Conservation (phyloP, 176 grass and related monocot species). For the Aegilops sharonensis region DNA sequence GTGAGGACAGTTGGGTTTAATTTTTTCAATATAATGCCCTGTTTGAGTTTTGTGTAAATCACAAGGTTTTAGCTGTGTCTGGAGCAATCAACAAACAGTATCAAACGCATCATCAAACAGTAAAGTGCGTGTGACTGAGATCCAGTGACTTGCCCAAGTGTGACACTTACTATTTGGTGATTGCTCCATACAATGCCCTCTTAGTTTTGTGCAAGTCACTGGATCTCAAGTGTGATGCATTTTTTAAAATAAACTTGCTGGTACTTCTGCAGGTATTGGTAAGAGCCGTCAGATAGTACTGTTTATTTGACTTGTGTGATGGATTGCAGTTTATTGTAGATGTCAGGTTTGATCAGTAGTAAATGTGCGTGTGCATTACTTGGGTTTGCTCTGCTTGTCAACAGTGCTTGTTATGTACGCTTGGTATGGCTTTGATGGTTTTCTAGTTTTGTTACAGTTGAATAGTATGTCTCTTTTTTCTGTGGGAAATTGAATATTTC, state of each 20-base stretch:
- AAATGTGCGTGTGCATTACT: not conserved
- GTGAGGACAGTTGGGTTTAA: not conserved
- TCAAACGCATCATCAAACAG: not conserved
- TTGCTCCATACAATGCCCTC: too few species aligned
- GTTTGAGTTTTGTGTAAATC: not conserved
- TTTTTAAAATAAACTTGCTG: not conserved
- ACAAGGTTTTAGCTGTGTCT: not conserved
- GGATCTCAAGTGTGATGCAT: not conserved
- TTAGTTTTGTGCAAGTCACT: too few species aligned
- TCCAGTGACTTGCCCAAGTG: too few species aligned
- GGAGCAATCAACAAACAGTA: not conserved
- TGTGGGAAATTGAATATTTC: not conserved
- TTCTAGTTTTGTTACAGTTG: not conserved
- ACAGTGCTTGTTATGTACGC: not conserved
- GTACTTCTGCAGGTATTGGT: not conserved
- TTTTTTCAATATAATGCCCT: not conserved
- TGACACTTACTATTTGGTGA: too few species aligned
- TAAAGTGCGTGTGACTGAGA: not conserved
- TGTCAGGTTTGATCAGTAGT: not conserved
- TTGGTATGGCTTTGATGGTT: not conserved
- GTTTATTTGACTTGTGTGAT: not conserved
- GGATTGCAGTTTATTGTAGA: not conserved
- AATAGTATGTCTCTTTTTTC: too few species aligned
- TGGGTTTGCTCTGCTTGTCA: not conserved
- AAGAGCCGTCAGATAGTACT: not conserved